Percentiles rank a stretch among this genome's conserved stretches.
Conservation (phyloP, 2,329 filamentous ascomycete species). For the Erysiphe pulchra region DNA sequence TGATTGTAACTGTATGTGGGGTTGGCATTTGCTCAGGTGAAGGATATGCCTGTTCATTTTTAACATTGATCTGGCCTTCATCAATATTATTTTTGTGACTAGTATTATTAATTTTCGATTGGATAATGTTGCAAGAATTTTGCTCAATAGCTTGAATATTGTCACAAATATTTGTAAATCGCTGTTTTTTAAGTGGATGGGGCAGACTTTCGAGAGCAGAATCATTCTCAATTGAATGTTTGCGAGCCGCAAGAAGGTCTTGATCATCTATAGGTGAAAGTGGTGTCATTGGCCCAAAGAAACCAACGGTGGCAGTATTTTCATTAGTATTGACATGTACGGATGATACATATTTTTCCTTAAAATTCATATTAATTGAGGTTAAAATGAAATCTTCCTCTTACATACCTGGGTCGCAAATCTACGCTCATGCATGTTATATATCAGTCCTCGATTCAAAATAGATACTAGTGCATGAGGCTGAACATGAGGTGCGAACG, state of each 20-base stretch:
- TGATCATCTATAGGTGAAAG: conserved; percentile 8
- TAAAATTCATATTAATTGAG: background rate
- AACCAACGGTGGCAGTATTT: conserved; percentile 6
- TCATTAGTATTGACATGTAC: too few species aligned
- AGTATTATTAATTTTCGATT: background rate
- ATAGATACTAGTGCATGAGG: conserved; percentile 36
- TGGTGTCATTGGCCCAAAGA: conserved; percentile 13
- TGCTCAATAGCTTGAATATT: conserved; percentile 12
- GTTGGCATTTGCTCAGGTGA: conserved; percentile 28
- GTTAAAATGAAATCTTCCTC: background rate
- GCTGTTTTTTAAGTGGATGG: conserved; percentile 32
- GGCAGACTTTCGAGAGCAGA: conserved; percentile 20
- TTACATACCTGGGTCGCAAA: conserved; percentile 1
- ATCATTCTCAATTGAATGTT: conserved; percentile 11
- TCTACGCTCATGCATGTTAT: conserved; percentile 31
- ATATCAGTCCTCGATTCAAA: conserved; percentile 36
- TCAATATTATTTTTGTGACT: conserved; percentile 30
- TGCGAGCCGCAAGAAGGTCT: conserved; percentile 11
- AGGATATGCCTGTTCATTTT: conserved; percentile 34
- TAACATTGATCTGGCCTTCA: conserved; percentile 22
- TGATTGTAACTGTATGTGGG: conserved; percentile 26
- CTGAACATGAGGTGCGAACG: conserved; percentile 38
- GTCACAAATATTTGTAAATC: conserved; percentile 36
- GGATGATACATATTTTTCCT: background rate
- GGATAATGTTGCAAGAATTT: background rate